phyloP scores from a whole-genome alignment of 805 yeast genomes.

The Candida corydali region DNA sequence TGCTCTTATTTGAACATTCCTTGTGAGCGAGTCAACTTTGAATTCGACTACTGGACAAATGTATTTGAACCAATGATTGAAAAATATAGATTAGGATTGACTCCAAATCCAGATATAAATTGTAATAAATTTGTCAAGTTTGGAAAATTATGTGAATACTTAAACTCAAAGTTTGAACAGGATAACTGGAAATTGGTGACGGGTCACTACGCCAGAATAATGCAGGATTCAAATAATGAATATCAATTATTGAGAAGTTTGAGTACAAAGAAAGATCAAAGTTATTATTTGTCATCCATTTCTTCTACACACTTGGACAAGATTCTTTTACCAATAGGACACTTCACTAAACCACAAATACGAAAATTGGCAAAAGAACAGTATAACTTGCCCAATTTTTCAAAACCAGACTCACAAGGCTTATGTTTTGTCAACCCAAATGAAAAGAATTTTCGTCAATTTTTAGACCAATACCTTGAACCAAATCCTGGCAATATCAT shows the following conservation, averaged over 20 bases:
- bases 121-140: slow-evolving; percentile 87
- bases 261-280: slow-evolving; percentile 74
- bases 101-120: slow-evolving; percentile 93
- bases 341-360: slow-evolving; percentile 68
- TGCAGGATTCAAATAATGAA: slow-evolving; percentile 22
- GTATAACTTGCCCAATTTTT: slow-evolving; percentile 53
- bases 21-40: slow-evolving; percentile 76
- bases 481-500: slow-evolving; percentile 76
- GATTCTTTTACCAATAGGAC: slow-evolving; percentile 78
- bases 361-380: slow-evolving; percentile 56
- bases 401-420: slow-evolving; percentile 93
- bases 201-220: slow-evolving; percentile 71
- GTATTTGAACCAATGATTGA: slow-evolving; percentile 92
- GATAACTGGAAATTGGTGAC: slow-evolving; percentile 80
- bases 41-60: slow-evolving; percentile 86
- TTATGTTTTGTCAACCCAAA: slow-evolving; percentile 79
- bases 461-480: slow-evolving; percentile 68
- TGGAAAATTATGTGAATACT: slow-evolving; percentile 64
- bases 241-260: slow-evolving; percentile 53
- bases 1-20: slow-evolving; percentile 60
- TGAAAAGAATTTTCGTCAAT: slow-evolving; percentile 61
- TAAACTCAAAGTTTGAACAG: slow-evolving; percentile 35
- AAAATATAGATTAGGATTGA: slow-evolving; percentile 63
- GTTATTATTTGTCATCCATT: slow-evolving; percentile 80
- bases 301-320: slow-evolving; percentile 39